A percentile compares a stretch with the other conserved stretches of the same genome.
phyloP scores from a whole-genome alignment of 768 basidiomycete genomes.

The Lyophyllum atratum region DNA sequence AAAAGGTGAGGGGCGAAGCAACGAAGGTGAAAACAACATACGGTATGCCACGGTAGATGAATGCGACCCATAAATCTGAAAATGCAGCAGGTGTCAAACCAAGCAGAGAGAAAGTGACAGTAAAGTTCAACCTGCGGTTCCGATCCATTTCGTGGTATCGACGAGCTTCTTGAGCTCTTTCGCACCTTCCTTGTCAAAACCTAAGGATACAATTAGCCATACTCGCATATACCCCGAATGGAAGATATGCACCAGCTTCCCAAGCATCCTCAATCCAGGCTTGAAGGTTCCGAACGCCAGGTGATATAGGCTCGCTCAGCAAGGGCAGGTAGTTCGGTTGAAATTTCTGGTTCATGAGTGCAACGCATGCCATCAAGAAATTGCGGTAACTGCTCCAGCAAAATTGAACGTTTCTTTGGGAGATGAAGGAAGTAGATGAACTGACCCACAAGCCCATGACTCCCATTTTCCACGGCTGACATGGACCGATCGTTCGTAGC shows the following conservation, averaged over 20 bases:
- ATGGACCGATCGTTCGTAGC: conserved; percentile 63
- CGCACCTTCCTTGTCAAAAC: conserved; percentile 75
- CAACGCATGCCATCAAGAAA: conserved; percentile 76
- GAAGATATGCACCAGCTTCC: conserved; percentile 45
- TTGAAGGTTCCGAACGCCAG: conserved; percentile 77
- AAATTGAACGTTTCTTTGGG: background rate
- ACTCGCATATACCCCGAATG: background rate
- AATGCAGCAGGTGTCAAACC: background rate
- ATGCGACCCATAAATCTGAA: conserved; percentile 77
- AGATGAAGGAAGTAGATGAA: background rate
- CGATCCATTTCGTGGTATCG: conserved; percentile 75
- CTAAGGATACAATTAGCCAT: conserved; percentile 28
- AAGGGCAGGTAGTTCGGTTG: conserved; percentile 66
- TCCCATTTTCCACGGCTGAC: conserved; percentile 64
- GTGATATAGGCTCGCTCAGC: conserved; percentile 57
- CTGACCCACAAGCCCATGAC: conserved; percentile 73
- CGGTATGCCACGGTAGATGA: conserved; percentile 81
- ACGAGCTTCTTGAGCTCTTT: conserved; percentile 54
- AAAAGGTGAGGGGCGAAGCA: background rate
- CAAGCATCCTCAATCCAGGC: conserved; percentile 82
- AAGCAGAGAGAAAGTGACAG: background rate
- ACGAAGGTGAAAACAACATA: conserved; percentile 38
- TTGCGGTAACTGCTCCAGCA: conserved; percentile 66
- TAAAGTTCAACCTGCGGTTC: conserved; percentile 64
- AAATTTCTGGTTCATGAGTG: conserved; percentile 64